Evolutionary conservation across 345 rosid species (phyloP).

Genomic region (Melaleuca quinquenervia): DNA sequence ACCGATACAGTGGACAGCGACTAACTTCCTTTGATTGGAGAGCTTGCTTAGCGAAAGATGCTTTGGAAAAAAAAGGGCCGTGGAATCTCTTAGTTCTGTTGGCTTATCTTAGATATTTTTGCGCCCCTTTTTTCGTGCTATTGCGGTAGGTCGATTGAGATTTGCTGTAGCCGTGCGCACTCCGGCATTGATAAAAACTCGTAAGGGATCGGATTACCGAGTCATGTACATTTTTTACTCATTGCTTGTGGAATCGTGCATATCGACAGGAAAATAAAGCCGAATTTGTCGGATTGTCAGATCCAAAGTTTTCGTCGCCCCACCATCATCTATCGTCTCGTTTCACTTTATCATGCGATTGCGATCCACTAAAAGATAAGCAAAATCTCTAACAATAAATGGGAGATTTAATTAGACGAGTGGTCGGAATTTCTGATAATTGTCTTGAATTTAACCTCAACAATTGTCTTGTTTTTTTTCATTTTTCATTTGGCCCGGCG

Average conservation of each 20-base stretch:
- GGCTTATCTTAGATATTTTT: neutral
- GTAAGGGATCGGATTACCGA: accelerated
- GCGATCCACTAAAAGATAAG: neutral
- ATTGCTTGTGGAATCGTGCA: neutral
- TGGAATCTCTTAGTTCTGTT: neutral
- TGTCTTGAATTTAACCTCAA: neutral
- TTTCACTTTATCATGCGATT: neutral
- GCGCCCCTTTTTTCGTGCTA: neutral
- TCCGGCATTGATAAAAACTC: neutral
- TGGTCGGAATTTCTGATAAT: too few species aligned
- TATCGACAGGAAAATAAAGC: too few species aligned
- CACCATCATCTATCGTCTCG: neutral
- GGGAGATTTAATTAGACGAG: neutral
- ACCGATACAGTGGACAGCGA: neutral
- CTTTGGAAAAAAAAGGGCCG: too few species aligned
- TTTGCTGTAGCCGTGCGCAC: neutral
- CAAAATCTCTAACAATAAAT: accelerated
- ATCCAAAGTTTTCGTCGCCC: neutral
- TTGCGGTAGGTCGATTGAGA: too few species aligned
- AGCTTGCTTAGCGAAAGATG: neutral
- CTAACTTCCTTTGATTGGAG: neutral
- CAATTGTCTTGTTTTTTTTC: neutral
- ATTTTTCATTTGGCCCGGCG: accelerated
- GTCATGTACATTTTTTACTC: accelerated
- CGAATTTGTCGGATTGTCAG: accelerated